Conservation (phyloP, 805 yeast genomes). For the Monosporozyma siamensis region DNA sequence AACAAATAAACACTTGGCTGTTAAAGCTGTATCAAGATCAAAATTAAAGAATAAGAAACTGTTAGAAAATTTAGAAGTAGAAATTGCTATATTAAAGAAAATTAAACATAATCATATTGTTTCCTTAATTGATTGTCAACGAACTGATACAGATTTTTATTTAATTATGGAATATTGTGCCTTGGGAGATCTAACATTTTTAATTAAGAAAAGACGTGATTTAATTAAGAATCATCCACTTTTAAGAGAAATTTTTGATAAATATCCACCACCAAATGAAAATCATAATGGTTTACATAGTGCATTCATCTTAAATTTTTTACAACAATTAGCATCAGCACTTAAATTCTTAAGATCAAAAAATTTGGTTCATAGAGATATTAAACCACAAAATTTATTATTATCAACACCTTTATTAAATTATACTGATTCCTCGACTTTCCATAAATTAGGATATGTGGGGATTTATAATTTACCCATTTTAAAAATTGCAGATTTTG, state of each 20-base stretch:
- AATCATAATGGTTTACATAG: conserved; percentile 73
- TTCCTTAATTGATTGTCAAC: conserved; percentile 70
- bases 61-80: conserved; percentile 84
- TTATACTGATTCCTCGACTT: conserved; percentile 42
- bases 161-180: conserved; percentile 95
- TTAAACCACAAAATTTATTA: conserved; percentile 73
- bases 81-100: conserved; percentile 78
- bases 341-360: conserved; percentile 70
- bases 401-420: conserved; percentile 69
- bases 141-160: conserved; percentile 71
- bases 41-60: conserved; percentile 78
- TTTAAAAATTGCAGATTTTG: conserved; percentile 92
- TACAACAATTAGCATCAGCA: conserved; percentile 81
- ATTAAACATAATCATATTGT: conserved; percentile 92
- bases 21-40: conserved; percentile 77
- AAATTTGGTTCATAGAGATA: conserved; percentile 85
- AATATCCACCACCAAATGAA: conserved; percentile 72
- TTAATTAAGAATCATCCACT: conserved; percentile 68
- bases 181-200: conserved; percentile 83
- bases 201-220: conserved; percentile 69
- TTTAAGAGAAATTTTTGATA: conserved; percentile 60
- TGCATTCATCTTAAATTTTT: conserved; percentile 68
- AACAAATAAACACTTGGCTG: conserved; percentile 54
- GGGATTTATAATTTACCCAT: conserved; percentile 88
- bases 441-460: conserved; percentile 47